These are phyloP conservation scores for Leishmania tropica DNA, from an alignment of 208 protist genomes.

Conservation along the genomic window DNA sequence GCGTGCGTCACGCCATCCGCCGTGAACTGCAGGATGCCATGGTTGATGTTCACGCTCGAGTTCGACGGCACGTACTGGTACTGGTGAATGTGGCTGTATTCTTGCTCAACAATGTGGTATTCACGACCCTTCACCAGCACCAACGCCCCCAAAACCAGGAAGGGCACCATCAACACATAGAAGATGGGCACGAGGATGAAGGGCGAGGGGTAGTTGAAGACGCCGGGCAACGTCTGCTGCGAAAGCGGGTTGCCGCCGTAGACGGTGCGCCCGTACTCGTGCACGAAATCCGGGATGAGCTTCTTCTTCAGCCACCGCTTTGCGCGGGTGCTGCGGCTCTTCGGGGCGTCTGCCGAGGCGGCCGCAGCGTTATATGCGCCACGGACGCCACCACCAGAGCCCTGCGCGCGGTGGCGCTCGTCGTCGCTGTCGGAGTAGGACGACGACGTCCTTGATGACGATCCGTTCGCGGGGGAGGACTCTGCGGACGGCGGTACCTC, in stretches of 20 bases:
- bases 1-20: constrained; percentile 47
- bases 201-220: constrained; percentile 60
- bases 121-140: constrained; percentile 41
- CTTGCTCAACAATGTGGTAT: constrained; percentile 36
- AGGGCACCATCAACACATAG: constrained; percentile 55
- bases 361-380: not conserved
- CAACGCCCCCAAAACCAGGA: constrained; percentile 45
- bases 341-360: not conserved
- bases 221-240: constrained; percentile 78
- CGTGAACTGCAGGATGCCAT: constrained; percentile 61
- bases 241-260: constrained; percentile 76
- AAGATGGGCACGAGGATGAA: constrained; percentile 58
- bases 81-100: constrained; percentile 70
- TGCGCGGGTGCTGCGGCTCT: constrained; percentile 3
- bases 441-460: not conserved
- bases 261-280: constrained; percentile 63
- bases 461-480: not conserved
- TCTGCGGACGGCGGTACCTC: not conserved
- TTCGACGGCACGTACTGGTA: constrained; percentile 83
- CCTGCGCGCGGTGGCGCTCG: not conserved
- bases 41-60: constrained; percentile 65
- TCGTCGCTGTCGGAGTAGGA: not conserved
- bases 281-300: constrained; percentile 39
- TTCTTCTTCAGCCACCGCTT: constrained; percentile 29
- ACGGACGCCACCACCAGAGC: not conserved